Evolutionary conservation across 2,329 filamentous ascomycete species (phyloP), one percentile per base, ranked within the genome.

Genomic region (Chaetomiaceae sp.): DNA sequence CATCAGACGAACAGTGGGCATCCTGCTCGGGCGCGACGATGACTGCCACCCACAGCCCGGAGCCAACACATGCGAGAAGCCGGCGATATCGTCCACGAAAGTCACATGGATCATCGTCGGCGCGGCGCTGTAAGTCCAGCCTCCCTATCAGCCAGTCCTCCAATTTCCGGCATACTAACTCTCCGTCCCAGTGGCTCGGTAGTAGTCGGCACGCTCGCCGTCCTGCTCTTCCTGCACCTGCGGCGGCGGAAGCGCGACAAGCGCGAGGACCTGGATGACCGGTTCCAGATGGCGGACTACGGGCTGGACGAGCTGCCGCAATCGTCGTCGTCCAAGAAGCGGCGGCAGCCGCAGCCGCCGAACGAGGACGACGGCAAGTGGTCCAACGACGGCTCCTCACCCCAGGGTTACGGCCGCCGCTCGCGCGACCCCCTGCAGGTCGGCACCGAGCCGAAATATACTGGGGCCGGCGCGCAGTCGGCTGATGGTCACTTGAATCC

Each of bases 81-180:
- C 56, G 11, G 45, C 38, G 9, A 36, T 51, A 3, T 52, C 56
- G 38, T 53, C 52, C 2, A 38, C 42, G 14, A 15, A 14, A 4
- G 19, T 45, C 10, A 58, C 55, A 2, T 58, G 56, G 52, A 52
- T 54, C 24, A 42, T 58, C 14, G 49, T 58, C 10, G 56, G 56
- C 34, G 33, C 29, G 17, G 45, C 54, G 3, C 6, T 56, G 56
- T 58, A 38, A 49, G 51, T 24, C 5, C 37, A n/a, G 18, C 14
- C 2, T 9, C 15, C 12, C 26, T 11, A 20, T n/a, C 20, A 18
- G 5, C 12, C 14, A 18, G 24, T 36, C n/a, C 20, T 19, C 22
- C 12, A 8, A 15, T 11, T 17, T 27, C 11, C 3, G 9, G 20
- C 11, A 39, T 18, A 12, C 39, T 46, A 18, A 45, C 40, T 12